phyloP scores from a whole-genome alignment of 179 eudicot genomes.

The Gypsophila paniculata region DNA sequence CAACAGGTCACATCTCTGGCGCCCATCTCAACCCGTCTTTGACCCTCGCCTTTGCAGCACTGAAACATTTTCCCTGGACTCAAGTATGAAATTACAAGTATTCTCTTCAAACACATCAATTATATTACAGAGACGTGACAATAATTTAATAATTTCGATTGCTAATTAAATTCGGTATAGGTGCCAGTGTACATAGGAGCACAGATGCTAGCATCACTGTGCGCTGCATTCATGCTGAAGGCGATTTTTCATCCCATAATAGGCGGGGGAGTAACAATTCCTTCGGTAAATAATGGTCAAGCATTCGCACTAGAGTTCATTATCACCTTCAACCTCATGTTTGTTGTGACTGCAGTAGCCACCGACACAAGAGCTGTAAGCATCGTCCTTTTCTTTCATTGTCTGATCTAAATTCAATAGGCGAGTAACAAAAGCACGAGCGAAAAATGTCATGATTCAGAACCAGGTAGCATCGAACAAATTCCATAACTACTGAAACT shows the following conservation, averaged over 20 bases:
- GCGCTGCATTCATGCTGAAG: slow-evolving; percentile 67
- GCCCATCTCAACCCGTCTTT: slow-evolving; percentile 87
- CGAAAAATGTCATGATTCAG: background rate
- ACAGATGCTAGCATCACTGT: slow-evolving; percentile 72
- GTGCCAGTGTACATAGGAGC: slow-evolving; percentile 82
- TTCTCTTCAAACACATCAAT: background rate
- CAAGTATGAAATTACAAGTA: slow-evolving; percentile 44
- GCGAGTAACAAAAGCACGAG: background rate
- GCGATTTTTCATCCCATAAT: slow-evolving; percentile 65
- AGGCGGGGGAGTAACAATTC: slow-evolving; percentile 92
- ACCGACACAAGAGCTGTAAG: slow-evolving; percentile 97
- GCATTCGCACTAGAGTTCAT: slow-evolving; percentile 84
- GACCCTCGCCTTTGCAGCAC: slow-evolving; percentile 85
- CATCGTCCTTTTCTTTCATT: slow-evolving; percentile 2
- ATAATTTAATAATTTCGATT: background rate
- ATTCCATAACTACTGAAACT: background rate
- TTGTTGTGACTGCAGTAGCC: slow-evolving; percentile 93
- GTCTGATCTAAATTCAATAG: background rate
- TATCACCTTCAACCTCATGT: slow-evolving; percentile 93
- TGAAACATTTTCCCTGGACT: slow-evolving; percentile 90
- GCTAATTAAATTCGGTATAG: slow-evolving; percentile 22
- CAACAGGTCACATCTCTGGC: slow-evolving; percentile 92
- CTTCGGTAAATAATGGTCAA: slow-evolving; percentile 56
- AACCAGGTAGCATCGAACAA: background rate
- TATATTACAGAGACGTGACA: background rate